A percentile compares a stretch with the other conserved stretches of the same genome.
These are phyloP conservation scores for Parastagonospora nodorum DNA, from an alignment of 2,329 filamentous ascomycete genomes.

Conservation along the genomic window DNA sequence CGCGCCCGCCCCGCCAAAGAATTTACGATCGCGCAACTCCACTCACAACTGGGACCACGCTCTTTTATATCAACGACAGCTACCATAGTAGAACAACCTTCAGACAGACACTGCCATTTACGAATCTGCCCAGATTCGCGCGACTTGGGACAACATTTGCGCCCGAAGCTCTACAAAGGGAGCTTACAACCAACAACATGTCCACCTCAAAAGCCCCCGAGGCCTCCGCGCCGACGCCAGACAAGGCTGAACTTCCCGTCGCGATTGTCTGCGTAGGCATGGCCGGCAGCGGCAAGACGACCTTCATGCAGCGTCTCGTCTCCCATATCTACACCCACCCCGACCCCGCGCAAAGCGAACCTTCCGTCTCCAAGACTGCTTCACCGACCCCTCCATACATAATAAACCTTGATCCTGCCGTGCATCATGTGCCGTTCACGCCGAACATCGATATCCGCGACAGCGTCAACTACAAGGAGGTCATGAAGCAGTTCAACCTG, in stretches of 20 bases:
- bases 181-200: conserved; percentile 46
- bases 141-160: too few relatives aligned
- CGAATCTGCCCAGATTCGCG: too few relatives aligned
- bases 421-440: conserved; percentile 90
- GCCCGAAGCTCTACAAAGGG: neutral
- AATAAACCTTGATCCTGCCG: conserved; percentile 94
- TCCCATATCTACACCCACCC: conserved; percentile 83
- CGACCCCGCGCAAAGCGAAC: conserved; percentile 48
- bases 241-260: conserved; percentile 57
- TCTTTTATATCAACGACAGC: neutral
- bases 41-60: neutral
- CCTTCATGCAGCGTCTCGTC: conserved; percentile 98
- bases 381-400: conserved; percentile 76
- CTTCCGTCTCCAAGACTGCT: conserved; percentile 35
- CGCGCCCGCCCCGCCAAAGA: conserved; percentile 38
- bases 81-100: neutral
- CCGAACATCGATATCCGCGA: conserved; percentile 99
- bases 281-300: conserved; percentile 99
- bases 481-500: conserved; percentile 99
- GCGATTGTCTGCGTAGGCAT: conserved; percentile 95
- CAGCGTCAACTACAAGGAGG: conserved; percentile 98
- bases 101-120: too few relatives aligned
- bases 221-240: conserved; percentile 15
- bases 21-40: conserved; percentile 26
- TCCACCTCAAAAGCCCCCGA: conserved; percentile 38